Evolutionary conservation across 176 grass and related monocot species (phyloP), one percentile per base, ranked within the genome.

Genomic region (Ensete glaucum): DNA sequence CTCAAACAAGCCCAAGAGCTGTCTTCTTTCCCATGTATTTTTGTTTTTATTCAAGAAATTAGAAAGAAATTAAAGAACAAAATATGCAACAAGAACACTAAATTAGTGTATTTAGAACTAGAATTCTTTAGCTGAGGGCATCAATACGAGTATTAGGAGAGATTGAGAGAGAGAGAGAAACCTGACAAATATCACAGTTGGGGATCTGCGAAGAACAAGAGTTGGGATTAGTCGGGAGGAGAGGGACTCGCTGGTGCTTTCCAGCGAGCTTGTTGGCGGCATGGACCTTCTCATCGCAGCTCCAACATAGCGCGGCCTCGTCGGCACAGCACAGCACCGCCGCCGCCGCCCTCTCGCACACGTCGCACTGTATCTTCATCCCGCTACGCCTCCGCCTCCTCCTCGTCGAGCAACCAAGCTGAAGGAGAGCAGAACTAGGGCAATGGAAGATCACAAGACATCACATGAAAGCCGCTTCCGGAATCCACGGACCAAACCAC

Each of bases 301-400:
- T 63, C 71, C 86, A 82, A 25, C 88, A 86, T 14, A 86, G 84
- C 75, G 80, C 84, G 53, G 84, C 84, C 84, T 86, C 84, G 52
- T 86, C 84, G 3, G 84, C 84, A 56, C 79, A 86, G 53, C 84
- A 86, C 75, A 86, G 52, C 75, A 91, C 43, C 81, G 82, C 76
- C 66, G 91, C 91, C 78, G 81, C 87, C 75, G 91, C 84, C 54
- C 59, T 73, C 81, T 78, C 88, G 79, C 91, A 95, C 50, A 83
- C 88, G 78, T 94, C 91, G 79, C 88, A 90, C 85, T 74, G 77
- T 67, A 94, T 81, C 91, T 94, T 94, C 91, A 94, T 93, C 13
- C 3, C 20, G n/a, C 2, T 1, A 13, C 8, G 4, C n/a, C 21
- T n/a, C n/a, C 60, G 20, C 50, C 11, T 17, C 29, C 29, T 52